Base-by-base conservation (phyloP, 345 rosid species). In the Odontarrhena argentea region DNA sequence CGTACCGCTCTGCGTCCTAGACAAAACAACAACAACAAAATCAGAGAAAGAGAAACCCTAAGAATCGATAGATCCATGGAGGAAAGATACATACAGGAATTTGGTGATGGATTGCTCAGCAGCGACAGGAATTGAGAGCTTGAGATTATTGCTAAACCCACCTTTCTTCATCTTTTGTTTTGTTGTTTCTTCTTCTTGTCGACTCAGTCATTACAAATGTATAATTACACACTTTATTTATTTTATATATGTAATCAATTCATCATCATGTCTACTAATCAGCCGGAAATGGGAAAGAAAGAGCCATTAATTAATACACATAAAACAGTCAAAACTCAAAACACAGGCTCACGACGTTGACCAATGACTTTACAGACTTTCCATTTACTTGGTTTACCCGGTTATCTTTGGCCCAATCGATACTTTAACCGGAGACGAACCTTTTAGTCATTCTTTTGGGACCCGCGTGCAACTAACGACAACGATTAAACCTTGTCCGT, bases 1-100 rank as follows among this genome's bases (percentile, higher is more conserved):
- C 30, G 97, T 91, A 13, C 99, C 99, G 63, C 96, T 94, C 53
- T 76, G 82, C 8, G 99, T 87, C 59, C 97, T 94, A 76, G 0
- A 7, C 44, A 56, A 4, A 32, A 32, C 36, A 28, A 28, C 32
- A 28, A 28, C 3, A 28, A 28, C 3, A 28, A 4, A 28, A 28
- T 28, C 32, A 32, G 36, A 32, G 36, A 5, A 4, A 32, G 22
- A 18, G 22, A 18, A 18, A 18, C 22, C 22, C 36, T 3, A 32
- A 32, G 36, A 2, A 32, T 3, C 24, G 0, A 37, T 2, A 65
- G 50, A 74, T 42, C 74, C 26, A 56, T 18, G 0, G 38, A 11
- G 67, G 5, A 15, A 68, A 68, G 91, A 87, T 11, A 79, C 69
- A n/a, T 80, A 91, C 97, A 91, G 75, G 87, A 86, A 91, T 34